Conservation (phyloP, 805 yeast genomes). For the Saccharomycopsis guyanensis region DNA sequence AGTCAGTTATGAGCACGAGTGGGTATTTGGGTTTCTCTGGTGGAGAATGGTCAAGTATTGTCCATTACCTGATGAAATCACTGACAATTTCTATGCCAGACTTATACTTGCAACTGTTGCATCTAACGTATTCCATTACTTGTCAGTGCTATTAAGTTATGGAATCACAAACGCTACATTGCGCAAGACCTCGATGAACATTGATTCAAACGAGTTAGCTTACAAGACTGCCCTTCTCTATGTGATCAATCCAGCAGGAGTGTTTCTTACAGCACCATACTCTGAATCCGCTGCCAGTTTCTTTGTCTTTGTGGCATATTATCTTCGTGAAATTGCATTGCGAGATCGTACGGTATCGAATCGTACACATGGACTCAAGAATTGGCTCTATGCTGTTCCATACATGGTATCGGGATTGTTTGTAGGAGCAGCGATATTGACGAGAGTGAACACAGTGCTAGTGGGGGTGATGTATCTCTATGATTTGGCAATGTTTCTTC, state of each 20-base stretch:
- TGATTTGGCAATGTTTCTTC: conserved; percentile 37
- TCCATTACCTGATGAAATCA: conserved; percentile 5
- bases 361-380: background rate
- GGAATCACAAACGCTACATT: conserved; percentile 37
- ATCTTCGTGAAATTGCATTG: conserved; percentile 31
- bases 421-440: conserved; percentile 49
- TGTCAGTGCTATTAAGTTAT: conserved; percentile 42
- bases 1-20: conserved; percentile 74
- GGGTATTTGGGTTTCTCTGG: conserved; percentile 83
- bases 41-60: conserved; percentile 37
- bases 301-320: conserved; percentile 49
- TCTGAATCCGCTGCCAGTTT: conserved; percentile 68
- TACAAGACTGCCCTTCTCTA: conserved; percentile 38
- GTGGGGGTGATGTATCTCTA: conserved; percentile 59
- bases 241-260: conserved; percentile 69
- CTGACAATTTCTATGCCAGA: conserved; percentile 35
- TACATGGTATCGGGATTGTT: conserved; percentile 40
- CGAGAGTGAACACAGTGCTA: conserved; percentile 71
- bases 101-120: conserved; percentile 41
- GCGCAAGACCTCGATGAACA: conserved; percentile 24
- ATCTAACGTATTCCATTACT: conserved; percentile 45
- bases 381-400: conserved; percentile 28
- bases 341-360: background rate
- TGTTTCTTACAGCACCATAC: conserved; percentile 67
- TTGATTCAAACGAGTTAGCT: conserved; percentile 26